A percentile compares a stretch with the other conserved stretches of the same genome.
Evolutionary conservation across 805 yeast genomes (phyloP).

Genomic region (Kodamaea kaohsiungensis): DNA sequence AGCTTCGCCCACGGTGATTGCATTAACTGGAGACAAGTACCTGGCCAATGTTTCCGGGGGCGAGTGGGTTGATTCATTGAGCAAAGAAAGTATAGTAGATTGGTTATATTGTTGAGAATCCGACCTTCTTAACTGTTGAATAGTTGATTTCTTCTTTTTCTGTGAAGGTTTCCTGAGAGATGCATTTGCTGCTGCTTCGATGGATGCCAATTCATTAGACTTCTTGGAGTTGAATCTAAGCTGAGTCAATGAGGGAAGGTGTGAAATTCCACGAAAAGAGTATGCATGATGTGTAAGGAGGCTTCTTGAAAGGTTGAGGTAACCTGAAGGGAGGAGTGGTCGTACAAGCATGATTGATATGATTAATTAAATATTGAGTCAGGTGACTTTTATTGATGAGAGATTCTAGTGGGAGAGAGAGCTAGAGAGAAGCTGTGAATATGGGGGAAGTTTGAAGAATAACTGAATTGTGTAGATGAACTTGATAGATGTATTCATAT

Average conservation of each 20-base stretch:
- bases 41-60: constrained; percentile 24
- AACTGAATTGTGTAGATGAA: too few species aligned
- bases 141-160: constrained; percentile 23
- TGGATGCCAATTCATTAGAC: constrained; percentile 5
- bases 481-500: too few species aligned
- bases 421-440: too few species aligned
- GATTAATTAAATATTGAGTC: neutral
- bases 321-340: neutral
- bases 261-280: neutral
- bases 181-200: constrained; percentile 6
- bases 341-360: neutral
- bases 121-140: constrained; percentile 30
- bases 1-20: constrained; percentile 71
- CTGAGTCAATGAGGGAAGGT: neutral
- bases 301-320: neutral
- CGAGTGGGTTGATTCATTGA: constrained; percentile 22
- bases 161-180: neutral
- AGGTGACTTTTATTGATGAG: neutral
- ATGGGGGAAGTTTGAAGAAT: too few species aligned
- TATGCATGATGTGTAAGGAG: neutral
- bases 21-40: constrained; percentile 52
- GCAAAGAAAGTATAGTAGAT: constrained; percentile 13
- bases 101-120: constrained; percentile 16
- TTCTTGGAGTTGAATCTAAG: neutral
- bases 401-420: too few species aligned